Evolutionary conservation across 2,329 filamentous ascomycete genomes (phyloP), one percentile per base, ranked within the genome.

Genomic region (Alternaria gansuensis): DNA sequence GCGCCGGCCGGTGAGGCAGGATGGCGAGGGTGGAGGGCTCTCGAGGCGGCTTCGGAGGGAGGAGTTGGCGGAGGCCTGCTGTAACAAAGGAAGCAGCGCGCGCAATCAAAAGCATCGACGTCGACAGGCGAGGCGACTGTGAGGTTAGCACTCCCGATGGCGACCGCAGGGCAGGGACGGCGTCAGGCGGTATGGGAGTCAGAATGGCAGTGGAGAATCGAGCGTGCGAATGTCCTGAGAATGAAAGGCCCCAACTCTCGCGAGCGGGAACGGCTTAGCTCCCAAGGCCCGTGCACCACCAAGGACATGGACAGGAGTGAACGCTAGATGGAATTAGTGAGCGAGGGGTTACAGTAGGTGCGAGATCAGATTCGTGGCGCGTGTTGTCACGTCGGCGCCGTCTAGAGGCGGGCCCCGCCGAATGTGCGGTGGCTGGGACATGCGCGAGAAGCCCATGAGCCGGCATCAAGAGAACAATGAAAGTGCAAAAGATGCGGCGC

Each of bases 21-120:
- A 54, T 50, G 67, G 62, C 63, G 63, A 64, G 65, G 60, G 59
- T 56, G 67, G 65, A 60, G 59, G 57, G 54, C 17, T 17, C 57
- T 58, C 63, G 62, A 66, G 67, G 70, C 62, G 69, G 71, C 59
- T 67, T 64, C 44, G 57, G 51, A 55, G 60, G 66, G 64, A 61
- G 71, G 59, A 64, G 59, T 54, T 57, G 64, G 63, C 60, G 51
- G 67, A 57, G 57, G 60, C 36, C 39, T 34, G 63, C 60, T 50
- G 48, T 59, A 68, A 71, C 66, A 72, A 73, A 70, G 70, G 67
- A 63, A 62, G 59, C 45, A 51, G 71, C 60, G 66, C 64, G 70
- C 66, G 65, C 67, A 61, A 61, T 50, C 37, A 45, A 57, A 37
- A 59, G 48, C 39, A 56, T 53, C 40, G 53, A 56, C 51, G 59